These are phyloP conservation scores for Agaricus sinodeliciosus DNA, from an alignment of 768 basidiomycete genomes.

Conservation along the genomic window DNA sequence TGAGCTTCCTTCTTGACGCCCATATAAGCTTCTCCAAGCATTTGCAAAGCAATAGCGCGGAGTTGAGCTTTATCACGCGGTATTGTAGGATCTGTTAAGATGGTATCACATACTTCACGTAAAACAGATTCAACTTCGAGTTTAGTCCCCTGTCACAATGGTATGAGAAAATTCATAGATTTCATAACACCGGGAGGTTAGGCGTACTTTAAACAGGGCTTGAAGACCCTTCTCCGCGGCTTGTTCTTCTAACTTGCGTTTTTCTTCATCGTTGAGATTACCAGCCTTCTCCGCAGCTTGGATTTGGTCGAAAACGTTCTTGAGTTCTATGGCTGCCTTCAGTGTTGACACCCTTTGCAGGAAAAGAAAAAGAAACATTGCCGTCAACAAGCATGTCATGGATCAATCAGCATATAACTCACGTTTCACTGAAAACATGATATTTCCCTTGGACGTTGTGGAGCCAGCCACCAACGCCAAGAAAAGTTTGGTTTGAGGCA, in stretches of 20 bases:
- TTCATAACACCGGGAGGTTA: not conserved
- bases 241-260: constrained; percentile 79
- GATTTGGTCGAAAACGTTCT: constrained; percentile 86
- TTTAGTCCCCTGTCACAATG: constrained; percentile 63
- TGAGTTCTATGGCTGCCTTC: constrained; percentile 82
- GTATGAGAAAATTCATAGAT: not conserved
- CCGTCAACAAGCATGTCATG: not conserved
- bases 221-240: constrained; percentile 91
- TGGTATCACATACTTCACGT: constrained; percentile 81
- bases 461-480: constrained; percentile 89
- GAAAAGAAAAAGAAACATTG: constrained; percentile 4
- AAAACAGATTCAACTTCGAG: constrained; percentile 87
- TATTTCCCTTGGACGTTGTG: constrained; percentile 91
- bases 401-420: constrained; percentile 21
- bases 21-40: constrained; percentile 77
- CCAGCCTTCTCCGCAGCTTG: constrained; percentile 86
- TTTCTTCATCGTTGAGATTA: constrained; percentile 71
- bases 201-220: constrained; percentile 76
- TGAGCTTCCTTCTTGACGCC: constrained; percentile 57
- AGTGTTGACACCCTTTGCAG: constrained; percentile 68
- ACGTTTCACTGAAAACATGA: constrained; percentile 92
- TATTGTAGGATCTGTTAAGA: constrained; percentile 54
- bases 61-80: constrained; percentile 55
- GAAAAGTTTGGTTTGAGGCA: constrained; percentile 62
- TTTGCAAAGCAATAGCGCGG: constrained; percentile 76